Percentiles rank a stretch among this genome's conserved stretches.
phyloP scores from a whole-genome alignment of 306 rosid species.

The Vigna radiata region DNA sequence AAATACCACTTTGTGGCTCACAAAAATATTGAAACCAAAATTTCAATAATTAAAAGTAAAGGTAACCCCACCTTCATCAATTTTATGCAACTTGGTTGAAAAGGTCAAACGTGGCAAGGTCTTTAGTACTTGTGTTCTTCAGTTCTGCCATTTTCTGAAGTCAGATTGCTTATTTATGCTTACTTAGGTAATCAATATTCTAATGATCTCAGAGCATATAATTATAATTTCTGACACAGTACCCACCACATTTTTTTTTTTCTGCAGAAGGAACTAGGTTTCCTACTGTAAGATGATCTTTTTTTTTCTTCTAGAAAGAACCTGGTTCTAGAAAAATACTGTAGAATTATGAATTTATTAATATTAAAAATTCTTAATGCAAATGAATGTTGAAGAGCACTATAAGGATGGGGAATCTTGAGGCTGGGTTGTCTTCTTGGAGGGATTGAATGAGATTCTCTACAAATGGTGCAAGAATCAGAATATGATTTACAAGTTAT shows the following conservation, averaged over 20 bases:
- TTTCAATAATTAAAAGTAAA: background rate
- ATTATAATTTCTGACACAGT: slow-evolving; percentile 13
- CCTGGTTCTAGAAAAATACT: slow-evolving; percentile 36
- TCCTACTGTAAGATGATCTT: slow-evolving; percentile 5
- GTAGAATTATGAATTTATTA: background rate
- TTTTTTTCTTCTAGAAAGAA: slow-evolving; percentile 31
- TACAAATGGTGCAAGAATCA: slow-evolving; percentile 47
- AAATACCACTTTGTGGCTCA: slow-evolving; percentile 39
- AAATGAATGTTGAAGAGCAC: slow-evolving; percentile 13
- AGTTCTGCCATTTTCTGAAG: slow-evolving; percentile 21
- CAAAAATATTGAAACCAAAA: background rate
- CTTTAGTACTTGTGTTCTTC: background rate
- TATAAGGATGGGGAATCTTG: slow-evolving; percentile 8
- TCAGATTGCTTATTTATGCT: slow-evolving; percentile 19
- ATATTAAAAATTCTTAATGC: background rate
- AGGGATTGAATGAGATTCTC: slow-evolving; percentile 42
- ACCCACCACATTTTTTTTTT: slow-evolving; percentile 31
- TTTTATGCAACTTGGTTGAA: slow-evolving; percentile 28
- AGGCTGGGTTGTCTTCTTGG: slow-evolving; percentile 29
- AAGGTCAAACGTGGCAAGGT: slow-evolving; percentile 32
- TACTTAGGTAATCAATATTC: slow-evolving; percentile 24
- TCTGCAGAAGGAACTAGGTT: background rate
- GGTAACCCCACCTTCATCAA: background rate
- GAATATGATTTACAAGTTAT: slow-evolving; percentile 42
- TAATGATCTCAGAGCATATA: background rate